Evolutionary conservation across 495 filamentous ascomycete species (phyloP), one percentile per base, ranked within the genome.

Genomic region (Aspergillus asperescens): DNA sequence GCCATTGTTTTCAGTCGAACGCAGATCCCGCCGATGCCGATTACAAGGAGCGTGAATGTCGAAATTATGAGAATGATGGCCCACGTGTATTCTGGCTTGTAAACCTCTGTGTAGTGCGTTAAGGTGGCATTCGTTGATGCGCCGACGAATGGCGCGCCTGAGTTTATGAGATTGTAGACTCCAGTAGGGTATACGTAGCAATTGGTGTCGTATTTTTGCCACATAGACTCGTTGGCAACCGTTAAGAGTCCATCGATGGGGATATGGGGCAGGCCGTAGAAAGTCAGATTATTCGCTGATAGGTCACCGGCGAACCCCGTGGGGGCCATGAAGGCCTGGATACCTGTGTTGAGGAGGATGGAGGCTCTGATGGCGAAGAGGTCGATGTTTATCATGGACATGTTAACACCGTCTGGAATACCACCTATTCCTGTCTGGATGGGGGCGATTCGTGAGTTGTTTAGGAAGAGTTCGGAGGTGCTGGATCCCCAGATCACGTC

Each of bases 261-360:
- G 0, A 54, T 46, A 12, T 58, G 50, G 10, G 46, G 44, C 0
- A 40, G 38, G 3, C 56, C 56, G 23, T 58, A 58, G 10, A 46
- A 1, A 18, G 37, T 50, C 18, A 58, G 25, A 16, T 58, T 58
- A 19, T 48, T 52, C 2, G 55, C 37, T 32, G 56, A 37, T 19
- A 58, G 51, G 13, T 18, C 22, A 32, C 56, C 56, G 3, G 50
- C 39, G 24, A 58, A 58, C 3, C 37, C 50, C 0, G 50, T 49
- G 3, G 56, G 56, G 28, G 50, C 51, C 56, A 54, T 58, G 28
- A 58, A 50, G 13, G 46, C 50, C 45, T 58, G 56, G 1, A 58
- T 6, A 16, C 37, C 56, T 8, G 56, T 58, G 40, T 54, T 58
- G 19, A 58, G 22, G 12, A 58, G 40, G 19, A 58, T 41, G 10